Percentiles rank a stretch among this genome's conserved stretches.
Evolutionary conservation across 305 asterid species (phyloP).

Genomic region (Nicotiana rustica): DNA sequence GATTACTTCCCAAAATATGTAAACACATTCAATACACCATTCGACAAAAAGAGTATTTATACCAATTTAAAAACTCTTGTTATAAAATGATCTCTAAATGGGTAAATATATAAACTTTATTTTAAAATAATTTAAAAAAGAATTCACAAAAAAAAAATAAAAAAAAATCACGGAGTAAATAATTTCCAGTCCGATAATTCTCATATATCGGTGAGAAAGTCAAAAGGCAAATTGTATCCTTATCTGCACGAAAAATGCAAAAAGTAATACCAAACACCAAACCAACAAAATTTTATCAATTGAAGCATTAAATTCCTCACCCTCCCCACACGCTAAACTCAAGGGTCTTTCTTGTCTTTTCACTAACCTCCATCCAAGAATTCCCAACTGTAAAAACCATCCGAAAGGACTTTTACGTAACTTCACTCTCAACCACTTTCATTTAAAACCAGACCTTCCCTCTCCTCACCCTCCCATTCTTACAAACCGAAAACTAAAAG

Average conservation of each 20-base stretch:
- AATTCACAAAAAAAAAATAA: background rate
- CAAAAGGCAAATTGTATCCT: background rate
- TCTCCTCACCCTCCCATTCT: slow-evolving; percentile 40
- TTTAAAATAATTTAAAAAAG: background rate
- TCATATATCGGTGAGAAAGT: background rate
- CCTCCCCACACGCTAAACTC: slow-evolving; percentile 21
- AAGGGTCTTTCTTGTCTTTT: slow-evolving; percentile 38
- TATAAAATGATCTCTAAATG: background rate
- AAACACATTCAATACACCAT: background rate
- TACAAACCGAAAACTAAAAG: background rate
- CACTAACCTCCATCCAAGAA: slow-evolving; percentile 23
- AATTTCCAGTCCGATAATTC: too few relatives aligned
- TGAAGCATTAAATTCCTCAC: slow-evolving; percentile 27
- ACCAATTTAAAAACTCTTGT: background rate
- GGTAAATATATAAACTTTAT: background rate
- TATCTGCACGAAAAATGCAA: background rate
- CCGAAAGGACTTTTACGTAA: slow-evolving; percentile 22
- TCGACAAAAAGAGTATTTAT: background rate
- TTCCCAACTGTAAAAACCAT: slow-evolving; percentile 34
- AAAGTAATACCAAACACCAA: background rate
- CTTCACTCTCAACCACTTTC: slow-evolving; percentile 27
- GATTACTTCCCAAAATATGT: background rate
- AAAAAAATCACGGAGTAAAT: too few relatives aligned
- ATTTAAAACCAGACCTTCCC: slow-evolving; percentile 67
- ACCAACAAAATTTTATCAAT: slow-evolving; percentile 29